Evolutionary conservation across 2,329 filamentous ascomycete genomes (phyloP).

Genomic region (Aspergillus sp.): DNA sequence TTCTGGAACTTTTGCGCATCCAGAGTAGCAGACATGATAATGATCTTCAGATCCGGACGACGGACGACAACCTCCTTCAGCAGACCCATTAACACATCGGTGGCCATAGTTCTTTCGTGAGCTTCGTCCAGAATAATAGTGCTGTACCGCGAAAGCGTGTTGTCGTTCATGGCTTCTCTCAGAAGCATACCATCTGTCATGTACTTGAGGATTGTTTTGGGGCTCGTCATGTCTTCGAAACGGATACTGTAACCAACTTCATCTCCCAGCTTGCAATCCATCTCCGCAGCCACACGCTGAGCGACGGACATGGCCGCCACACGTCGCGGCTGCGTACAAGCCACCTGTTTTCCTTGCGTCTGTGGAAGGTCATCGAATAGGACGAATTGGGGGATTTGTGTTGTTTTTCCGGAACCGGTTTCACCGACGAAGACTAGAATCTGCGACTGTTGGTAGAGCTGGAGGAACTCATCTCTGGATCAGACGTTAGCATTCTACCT

Average conservation of each 20-base stretch:
- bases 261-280: conserved; percentile 86
- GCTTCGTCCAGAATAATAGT: conserved; percentile 98
- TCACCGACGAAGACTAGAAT: conserved; percentile 98
- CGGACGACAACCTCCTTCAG: conserved; percentile 81
- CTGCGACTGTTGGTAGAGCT: conserved; percentile 87
- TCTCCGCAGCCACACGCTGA: conserved; percentile 93
- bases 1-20: conserved; percentile 97
- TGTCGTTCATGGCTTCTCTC: conserved; percentile 93
- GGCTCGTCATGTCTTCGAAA: conserved; percentile 90
- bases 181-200: conserved; percentile 99
- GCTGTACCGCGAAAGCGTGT: conserved; percentile 84
- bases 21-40: conserved; percentile 97
- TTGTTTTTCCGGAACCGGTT: conserved; percentile 98
- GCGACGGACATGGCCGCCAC: conserved; percentile 98
- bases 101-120: conserved; percentile 93
- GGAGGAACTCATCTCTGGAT: conserved; percentile 75
- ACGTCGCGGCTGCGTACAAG: conserved; percentile 94
- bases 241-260: conserved; percentile 98
- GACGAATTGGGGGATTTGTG: conserved; percentile 97
- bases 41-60: conserved; percentile 87
- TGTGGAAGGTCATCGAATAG: conserved; percentile 94
- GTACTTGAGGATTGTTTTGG: conserved; percentile 92
- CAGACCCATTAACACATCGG: conserved; percentile 94
- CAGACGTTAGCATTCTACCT: background rate
- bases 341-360: conserved; percentile 76